Evolutionary conservation across 164 flowering plant genomes (phyloP), one percentile per base, ranked within the genome.

Genomic region (Aristolochia fimbriata): DNA sequence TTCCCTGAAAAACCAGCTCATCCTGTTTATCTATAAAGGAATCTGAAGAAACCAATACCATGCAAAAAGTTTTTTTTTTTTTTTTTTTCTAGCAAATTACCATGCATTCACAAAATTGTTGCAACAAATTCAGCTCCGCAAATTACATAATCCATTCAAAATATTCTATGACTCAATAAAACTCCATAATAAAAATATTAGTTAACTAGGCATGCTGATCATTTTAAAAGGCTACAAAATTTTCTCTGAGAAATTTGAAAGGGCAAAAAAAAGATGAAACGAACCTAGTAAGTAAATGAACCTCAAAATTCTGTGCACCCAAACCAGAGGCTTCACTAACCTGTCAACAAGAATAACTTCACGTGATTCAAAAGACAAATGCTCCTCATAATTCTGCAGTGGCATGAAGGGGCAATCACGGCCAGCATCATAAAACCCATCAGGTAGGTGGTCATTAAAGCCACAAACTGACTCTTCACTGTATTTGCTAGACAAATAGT

Each of bases 351-450:
- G 82, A 70, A 93, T 88, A 24, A 93, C 91, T 81, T 93, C 99
- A 71, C 97, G 99, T 52, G 96, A 83, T 37, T 80, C 79, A 54
- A 77, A 76, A 61, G 73, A 76, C 56, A 74, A 55, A 63, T 62
- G 69, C 61, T 81, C 64, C 64, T 93, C 97, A 78, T 86, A 93
- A 62, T 62, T 75, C 30, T 62, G 62, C 27, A 90, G 66, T 17
- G 86, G 70, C 92, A 79, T 78, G 60, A 90, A 93, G 51, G 99
- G 95, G 2, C 91, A 77, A 69, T 85, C 96, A 59, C 96, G 88
- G 8, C 99, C 99, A 8, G 95, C 95, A 77, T 93, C 99, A 81
- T 86, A 93, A 71, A 93, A 93, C 5, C 99, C 97, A 79, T 93
- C 99, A 53, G 88, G 82, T 47, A 93, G 68, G 68, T 48, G 72